Percentiles rank a stretch among this genome's conserved stretches.
Evolutionary conservation across 768 basidiomycete species (phyloP).

Genomic region (Mycena rebaudengoi): DNA sequence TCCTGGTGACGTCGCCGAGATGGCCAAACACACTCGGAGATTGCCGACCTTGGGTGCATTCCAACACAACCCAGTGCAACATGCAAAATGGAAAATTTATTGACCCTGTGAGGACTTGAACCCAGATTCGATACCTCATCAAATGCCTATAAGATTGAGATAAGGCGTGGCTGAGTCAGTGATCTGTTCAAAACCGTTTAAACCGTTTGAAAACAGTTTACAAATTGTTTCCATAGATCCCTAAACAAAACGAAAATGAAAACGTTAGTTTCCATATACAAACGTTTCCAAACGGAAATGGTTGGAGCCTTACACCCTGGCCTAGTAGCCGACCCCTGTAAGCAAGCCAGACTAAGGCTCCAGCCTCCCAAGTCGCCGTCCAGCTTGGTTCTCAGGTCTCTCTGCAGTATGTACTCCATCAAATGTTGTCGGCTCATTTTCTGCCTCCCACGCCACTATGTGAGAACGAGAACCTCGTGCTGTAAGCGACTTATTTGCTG

Average conservation of each 20-base stretch:
- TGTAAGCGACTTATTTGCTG: no score
- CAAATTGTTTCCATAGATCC: neutral
- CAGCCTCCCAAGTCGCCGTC: no score
- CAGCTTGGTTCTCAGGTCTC: no score
- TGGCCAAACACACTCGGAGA: slow-evolving; percentile 4
- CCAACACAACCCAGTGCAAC: neutral
- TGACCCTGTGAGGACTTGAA: neutral
- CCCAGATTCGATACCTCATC: neutral
- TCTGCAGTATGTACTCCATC: no score
- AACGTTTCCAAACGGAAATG: neutral
- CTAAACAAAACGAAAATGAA: neutral
- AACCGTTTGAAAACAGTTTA: neutral
- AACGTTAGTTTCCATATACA: neutral
- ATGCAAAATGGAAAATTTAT: neutral
- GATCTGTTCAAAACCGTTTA: no score
- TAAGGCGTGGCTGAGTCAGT: no score
- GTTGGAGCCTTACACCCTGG: slow-evolving; percentile 11
- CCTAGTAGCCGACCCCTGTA: no score
- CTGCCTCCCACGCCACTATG: no score
- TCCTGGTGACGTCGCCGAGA: neutral
- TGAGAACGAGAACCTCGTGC: no score
- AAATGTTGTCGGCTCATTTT: no score
- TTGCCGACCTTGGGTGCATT: slow-evolving; percentile 1
- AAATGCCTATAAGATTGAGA: slow-evolving; percentile 1
- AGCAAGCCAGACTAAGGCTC: no score